Evolutionary conservation across 2,329 filamentous ascomycete genomes (phyloP).

Genomic region (Thielaviopsis ethacetica): DNA sequence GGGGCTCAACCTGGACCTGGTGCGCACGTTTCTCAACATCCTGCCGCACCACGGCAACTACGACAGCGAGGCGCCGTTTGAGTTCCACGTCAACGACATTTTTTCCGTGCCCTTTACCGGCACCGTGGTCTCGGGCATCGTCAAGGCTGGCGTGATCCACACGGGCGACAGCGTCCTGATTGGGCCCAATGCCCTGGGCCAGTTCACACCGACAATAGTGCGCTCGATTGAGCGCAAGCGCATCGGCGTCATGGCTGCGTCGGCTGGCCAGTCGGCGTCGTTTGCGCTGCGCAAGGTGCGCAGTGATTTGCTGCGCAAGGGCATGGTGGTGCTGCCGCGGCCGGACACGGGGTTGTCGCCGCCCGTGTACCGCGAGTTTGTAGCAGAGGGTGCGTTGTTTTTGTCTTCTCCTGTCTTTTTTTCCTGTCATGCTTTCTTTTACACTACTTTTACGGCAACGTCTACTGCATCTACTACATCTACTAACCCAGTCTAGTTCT

Average conservation of each 20-base stretch:
- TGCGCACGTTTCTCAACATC: constrained; percentile 87
- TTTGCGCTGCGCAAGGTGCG: constrained; percentile 80
- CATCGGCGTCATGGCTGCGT: constrained; percentile 71
- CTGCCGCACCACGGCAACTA: constrained; percentile 90
- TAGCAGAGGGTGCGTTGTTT: constrained; percentile 48
- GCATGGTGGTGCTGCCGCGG: constrained; percentile 90
- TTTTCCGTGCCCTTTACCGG: constrained; percentile 96
- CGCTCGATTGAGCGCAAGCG: constrained; percentile 91
- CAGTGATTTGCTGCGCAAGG: constrained; percentile 86
- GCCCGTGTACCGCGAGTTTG: constrained; percentile 60
- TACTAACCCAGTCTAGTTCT: constrained; percentile 39
- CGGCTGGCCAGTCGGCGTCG: constrained; percentile 80
- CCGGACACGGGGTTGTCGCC: constrained; percentile 47
- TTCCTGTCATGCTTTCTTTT: background rate
- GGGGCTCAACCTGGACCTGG: constrained; percentile 74
- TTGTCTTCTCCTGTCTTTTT: background rate
- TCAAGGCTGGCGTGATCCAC: constrained; percentile 76
- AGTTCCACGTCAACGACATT: constrained; percentile 92
- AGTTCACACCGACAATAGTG: constrained; percentile 75
- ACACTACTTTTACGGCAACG: too few species aligned
- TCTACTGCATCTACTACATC: too few species aligned
- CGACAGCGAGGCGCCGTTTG: constrained; percentile 72
- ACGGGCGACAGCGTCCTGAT: constrained; percentile 79
- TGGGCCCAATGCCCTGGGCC: constrained; percentile 77
- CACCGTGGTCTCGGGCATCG: constrained; percentile 86